Base-by-base conservation (phyloP, 371 early-diverging fungal genomes). In the Haplosporangium sp. region DNA sequence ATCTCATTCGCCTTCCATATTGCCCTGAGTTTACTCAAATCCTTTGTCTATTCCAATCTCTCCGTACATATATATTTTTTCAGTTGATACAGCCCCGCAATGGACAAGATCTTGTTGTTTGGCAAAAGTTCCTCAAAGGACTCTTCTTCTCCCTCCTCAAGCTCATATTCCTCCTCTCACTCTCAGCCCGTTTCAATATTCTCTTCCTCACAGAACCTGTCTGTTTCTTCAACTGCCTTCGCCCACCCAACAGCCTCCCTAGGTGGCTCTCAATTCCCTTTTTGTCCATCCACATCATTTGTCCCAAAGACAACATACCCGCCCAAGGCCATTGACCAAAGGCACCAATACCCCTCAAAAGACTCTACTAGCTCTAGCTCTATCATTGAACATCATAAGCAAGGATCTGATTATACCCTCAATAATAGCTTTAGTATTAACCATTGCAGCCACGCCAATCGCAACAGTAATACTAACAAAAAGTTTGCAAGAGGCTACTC, bases 1-100 rank as follows among this genome's bases (percentile, higher is more conserved):
- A 39, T 57, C 45, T 20, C 37, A 60, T 60, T 63, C 67, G 1
- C 58, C 69, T 78, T 78, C 78, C 78, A 69, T 63, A 69, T 69
- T 69, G 73, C 59, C 78, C 78, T 68, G 69, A 68, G 67, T 39
- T 27, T 52, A 38, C 53, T n/a, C 15, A n/a, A 60, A 45, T 45
- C 60, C 17, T 50, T 19, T 34, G 34, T 27, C 45, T 65, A 42
- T 48, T 67, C 61, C 62, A 58, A 55, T 13, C 48, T 60, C 60
- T 39, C 44, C 57, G n/a, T 58, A 39, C 50, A 27, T 55, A 8
- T 42, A 53, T 27, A 34, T 38, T 1, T 34, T 17, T 50, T 13
- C 19, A 42, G 48, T 71, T 65, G 53, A 40, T 59, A 2, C 40
- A 8, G 17, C 58, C 39, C 42, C 52, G 45, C 69, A 48, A 58